These are phyloP conservation scores for Trichoderma sp. DNA, from an alignment of 2,329 filamentous ascomycete species.

Conservation along the genomic window DNA sequence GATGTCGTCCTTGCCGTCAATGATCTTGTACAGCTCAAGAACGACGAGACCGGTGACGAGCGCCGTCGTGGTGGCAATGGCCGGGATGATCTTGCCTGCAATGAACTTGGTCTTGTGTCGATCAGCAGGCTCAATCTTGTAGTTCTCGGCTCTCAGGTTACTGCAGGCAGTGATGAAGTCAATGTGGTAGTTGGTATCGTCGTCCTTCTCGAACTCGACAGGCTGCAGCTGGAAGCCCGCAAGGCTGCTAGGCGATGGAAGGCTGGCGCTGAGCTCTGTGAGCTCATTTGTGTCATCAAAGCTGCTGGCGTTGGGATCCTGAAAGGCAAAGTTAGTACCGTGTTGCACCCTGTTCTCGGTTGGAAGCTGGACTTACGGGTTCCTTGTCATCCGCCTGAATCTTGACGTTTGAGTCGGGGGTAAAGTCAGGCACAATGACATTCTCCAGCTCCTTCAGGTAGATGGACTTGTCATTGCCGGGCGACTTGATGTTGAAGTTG, in stretches of 20 bases:
- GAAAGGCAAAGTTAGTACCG: not conserved
- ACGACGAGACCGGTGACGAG: conserved; percentile 92
- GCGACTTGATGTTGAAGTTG: conserved; percentile 96
- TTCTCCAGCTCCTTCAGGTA: conserved; percentile 82
- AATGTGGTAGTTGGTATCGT: conserved; percentile 97
- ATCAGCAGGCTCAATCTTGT: conserved; percentile 91
- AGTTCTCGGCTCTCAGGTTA: conserved; percentile 95
- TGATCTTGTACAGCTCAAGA: conserved; percentile 92
- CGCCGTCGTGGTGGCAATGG: conserved; percentile 95
- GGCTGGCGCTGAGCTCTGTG: conserved; percentile 67
- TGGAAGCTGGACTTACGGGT: conserved; percentile 58
- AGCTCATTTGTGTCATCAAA: conserved; percentile 78
- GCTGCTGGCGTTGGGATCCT: conserved; percentile 77
- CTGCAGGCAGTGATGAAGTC: conserved; percentile 98
- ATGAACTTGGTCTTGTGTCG: conserved; percentile 99
- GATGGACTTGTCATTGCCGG: conserved; percentile 65
- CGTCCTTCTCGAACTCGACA: conserved; percentile 98
- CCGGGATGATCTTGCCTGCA: conserved; percentile 98
- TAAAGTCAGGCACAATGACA: conserved; percentile 95
- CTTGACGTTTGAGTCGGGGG: conserved; percentile 86
- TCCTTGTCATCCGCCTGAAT: conserved; percentile 97
- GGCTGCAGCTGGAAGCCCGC: conserved; percentile 87
- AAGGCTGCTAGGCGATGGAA: conserved; percentile 78
- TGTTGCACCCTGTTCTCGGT: not conserved
- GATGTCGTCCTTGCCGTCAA: conserved; percentile 94